Evolutionary conservation across 2,329 filamentous ascomycete genomes (phyloP).

Genomic region (Penicillium sclerotigenum): DNA sequence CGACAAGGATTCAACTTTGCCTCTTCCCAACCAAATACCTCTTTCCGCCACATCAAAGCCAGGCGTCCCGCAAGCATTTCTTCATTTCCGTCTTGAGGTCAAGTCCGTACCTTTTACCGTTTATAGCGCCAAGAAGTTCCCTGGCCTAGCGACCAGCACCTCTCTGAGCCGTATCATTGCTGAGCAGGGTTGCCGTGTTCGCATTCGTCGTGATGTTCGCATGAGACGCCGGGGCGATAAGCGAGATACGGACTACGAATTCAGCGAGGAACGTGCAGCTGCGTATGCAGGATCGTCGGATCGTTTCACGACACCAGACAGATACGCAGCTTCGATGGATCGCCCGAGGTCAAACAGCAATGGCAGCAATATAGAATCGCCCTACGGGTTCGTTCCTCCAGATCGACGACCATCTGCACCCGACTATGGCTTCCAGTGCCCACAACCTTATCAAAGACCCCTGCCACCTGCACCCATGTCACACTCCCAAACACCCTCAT

Average conservation of each 20-base stretch:
- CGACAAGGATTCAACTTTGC: conserved; percentile 52
- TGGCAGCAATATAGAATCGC: conserved; percentile 50
- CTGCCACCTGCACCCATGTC: conserved; percentile 39
- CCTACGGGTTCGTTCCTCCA: conserved; percentile 42
- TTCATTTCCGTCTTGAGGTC: conserved; percentile 85
- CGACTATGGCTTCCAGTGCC: conserved; percentile 40
- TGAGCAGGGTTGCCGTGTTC: conserved; percentile 93
- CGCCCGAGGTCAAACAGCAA: conserved; percentile 62
- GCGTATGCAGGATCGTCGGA: conserved; percentile 46
- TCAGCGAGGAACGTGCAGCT: conserved; percentile 51
- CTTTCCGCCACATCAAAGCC: conserved; percentile 36
- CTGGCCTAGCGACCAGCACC: conserved; percentile 86
- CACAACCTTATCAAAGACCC: conserved; percentile 35
- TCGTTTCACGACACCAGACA: conserved; percentile 51
- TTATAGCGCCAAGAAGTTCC: conserved; percentile 97
- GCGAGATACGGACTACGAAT: conserved; percentile 64
- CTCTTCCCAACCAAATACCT: conserved; percentile 36
- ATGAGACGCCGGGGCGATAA: conserved; percentile 83
- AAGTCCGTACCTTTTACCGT: conserved; percentile 84
- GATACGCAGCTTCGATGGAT: conserved; percentile 47
- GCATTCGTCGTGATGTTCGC: conserved; percentile 88
- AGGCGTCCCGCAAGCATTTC: conserved; percentile 53
- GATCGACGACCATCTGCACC: conserved; percentile 50
- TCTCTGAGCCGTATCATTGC: conserved; percentile 83
- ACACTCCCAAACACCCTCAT: conserved; percentile 37